Evolutionary conservation across 2,329 filamentous ascomycete genomes (phyloP).

Genomic region (Fusarium annulatum): DNA sequence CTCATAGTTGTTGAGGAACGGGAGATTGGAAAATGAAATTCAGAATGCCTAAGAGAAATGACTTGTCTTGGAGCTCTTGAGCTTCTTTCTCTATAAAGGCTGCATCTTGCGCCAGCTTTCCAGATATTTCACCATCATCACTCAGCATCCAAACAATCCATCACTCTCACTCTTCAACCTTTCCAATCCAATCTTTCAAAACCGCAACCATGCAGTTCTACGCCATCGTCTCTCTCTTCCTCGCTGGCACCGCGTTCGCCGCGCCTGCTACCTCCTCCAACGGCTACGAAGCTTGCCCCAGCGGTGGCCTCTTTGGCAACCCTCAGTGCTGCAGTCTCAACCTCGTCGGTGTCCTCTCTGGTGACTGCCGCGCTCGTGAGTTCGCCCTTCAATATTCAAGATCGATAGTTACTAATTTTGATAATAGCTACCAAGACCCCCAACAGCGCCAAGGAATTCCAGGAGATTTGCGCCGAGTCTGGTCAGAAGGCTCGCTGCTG

Average conservation of each 20-base stretch:
- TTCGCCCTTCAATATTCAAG: accelerated
- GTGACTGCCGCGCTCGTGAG: background rate
- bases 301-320: background rate
- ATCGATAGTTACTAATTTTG: accelerated
- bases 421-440: background rate
- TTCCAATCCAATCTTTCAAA: background rate
- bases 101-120: background rate
- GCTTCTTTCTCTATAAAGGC: background rate
- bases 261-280: background rate
- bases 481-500: background rate
- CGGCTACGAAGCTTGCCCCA: background rate
- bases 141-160: background rate
- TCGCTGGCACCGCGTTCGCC: background rate
- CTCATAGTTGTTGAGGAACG: background rate
- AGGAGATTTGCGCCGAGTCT: background rate
- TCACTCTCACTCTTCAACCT: background rate
- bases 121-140: background rate
- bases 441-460: background rate
- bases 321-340: background rate
- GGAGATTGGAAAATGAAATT: background rate
- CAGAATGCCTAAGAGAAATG: background rate
- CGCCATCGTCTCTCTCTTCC: background rate
- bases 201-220: background rate
- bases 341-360: background rate
- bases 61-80: background rate